phyloP scores from a whole-genome alignment of 2,329 filamentous ascomycete species.

The Akanthomyces lecanii region DNA sequence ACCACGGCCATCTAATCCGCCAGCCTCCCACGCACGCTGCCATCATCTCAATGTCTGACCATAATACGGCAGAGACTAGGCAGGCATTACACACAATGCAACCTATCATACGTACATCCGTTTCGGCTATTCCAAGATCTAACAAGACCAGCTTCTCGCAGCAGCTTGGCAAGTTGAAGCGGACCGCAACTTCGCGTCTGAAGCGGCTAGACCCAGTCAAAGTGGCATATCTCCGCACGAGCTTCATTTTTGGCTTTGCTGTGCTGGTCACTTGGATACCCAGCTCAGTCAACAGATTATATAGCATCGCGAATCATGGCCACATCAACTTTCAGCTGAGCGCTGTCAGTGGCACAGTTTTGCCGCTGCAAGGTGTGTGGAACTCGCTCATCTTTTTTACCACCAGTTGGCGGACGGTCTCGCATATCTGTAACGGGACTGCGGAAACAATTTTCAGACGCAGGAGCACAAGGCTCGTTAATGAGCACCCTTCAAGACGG shows the following conservation, averaged over 20 bases:
- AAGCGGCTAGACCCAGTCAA: conserved; percentile 49
- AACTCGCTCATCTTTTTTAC: conserved; percentile 72
- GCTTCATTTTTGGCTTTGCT: conserved; percentile 56
- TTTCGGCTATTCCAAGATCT: neutral
- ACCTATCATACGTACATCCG: neutral
- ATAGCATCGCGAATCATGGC: conserved; percentile 53
- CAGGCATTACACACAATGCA: neutral
- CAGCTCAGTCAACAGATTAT: conserved; percentile 69
- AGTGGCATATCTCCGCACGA: conserved; percentile 56
- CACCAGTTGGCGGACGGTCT: conserved; percentile 49
- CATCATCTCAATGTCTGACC: neutral
- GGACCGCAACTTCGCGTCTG: conserved; percentile 30
- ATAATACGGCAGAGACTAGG: neutral
- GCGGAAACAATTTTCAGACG: conserved; percentile 18
- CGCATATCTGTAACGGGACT: conserved; percentile 24
- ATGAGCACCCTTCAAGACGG: neutral
- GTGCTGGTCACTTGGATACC: conserved; percentile 59
- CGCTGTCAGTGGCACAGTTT: conserved; percentile 63
- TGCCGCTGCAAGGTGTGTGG: conserved; percentile 77
- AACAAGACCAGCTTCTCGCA: neutral
- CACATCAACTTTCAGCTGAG: conserved; percentile 59
- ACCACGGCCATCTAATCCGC: conserved; percentile 6
- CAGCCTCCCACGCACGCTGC: neutral
- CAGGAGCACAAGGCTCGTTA: conserved; percentile 5
- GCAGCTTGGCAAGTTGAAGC: conserved; percentile 20